Base-by-base conservation (phyloP, 345 rosid genomes). In the Gossypium bickii region DNA sequence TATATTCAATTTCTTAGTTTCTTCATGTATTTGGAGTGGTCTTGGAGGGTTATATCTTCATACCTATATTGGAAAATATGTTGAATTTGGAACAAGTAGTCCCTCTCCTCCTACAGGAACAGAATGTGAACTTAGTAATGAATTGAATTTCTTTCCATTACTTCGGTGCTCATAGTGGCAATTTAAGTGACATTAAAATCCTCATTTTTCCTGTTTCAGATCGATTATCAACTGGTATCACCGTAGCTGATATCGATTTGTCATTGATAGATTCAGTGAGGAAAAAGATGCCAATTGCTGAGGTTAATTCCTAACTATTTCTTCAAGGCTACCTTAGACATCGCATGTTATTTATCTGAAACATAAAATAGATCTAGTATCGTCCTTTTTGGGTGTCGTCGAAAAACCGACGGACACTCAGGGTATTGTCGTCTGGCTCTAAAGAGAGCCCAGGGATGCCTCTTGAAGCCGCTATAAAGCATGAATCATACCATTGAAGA, bases 261-360 rank as follows among this genome's bases (percentile, higher is more conserved):
- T 84, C 92, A 22, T 80, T 89, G 67, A 83, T 94, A n/a, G 93
- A 89, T 41, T 92, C 97, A 5, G 97, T 91, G 78, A 85, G 97
- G 81, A 72, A 81, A 71, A 94, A 87, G 78, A 86, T 94, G 89
- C 98, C 97, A 74, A 86, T 92, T 41, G 89, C 81, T 12, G 82
- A 94, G 92, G 98, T 88, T 84, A 83, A 62, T 73, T 51, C 22
- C 22, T 11, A 34, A 51, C n/a, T 64, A 59, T 38, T 59, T 49
- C 15, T 67, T 47, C 9, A 7, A 43, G 62, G 47, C 0, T 45
- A 17, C 76, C 15, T 73, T 8, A 4, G 62, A 22, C 12, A 73
- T 24, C n/a, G 16, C 52, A n/a, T 52, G 6, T 5, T 34, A 7
- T 34, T 34, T 34, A 34, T 1, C 7, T 34, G 41, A 34, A 34